A percentile compares a stretch with the other conserved stretches of the same genome.
Conservation (phyloP, 2,329 filamentous ascomycete genomes). For the Xylaria arbuscula region DNA sequence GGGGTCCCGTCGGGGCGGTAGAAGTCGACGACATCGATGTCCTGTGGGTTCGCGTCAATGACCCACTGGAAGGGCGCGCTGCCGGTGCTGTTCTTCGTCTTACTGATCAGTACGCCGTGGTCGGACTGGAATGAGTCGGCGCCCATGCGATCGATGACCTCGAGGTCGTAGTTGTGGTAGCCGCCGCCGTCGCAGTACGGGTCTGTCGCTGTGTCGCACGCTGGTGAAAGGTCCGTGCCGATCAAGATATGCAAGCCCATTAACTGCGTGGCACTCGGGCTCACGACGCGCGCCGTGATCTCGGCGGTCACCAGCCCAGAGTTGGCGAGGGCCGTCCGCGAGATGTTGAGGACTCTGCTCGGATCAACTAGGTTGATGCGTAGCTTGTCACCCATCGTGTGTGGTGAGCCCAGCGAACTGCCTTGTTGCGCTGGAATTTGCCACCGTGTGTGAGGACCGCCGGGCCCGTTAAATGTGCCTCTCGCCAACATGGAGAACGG, state of each 20-base stretch:
- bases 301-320: conserved; percentile 59
- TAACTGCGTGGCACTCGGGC: conserved; percentile 52
- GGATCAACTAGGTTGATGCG: conserved; percentile 61
- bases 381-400: conserved; percentile 65
- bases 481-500: conserved; percentile 65
- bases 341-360: conserved; percentile 58
- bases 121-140: conserved; percentile 64
- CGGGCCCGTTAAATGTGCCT: conserved; percentile 64
- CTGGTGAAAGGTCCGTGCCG: conserved; percentile 57
- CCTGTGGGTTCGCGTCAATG: conserved; percentile 65
- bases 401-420: conserved; percentile 61
- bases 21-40: conserved; percentile 63
- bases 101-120: conserved; percentile 64
- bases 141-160: conserved; percentile 66
- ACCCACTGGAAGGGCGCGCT: conserved; percentile 63
- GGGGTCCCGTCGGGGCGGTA: conserved; percentile 60
- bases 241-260: conserved; percentile 62
- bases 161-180: conserved; percentile 64
- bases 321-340: conserved; percentile 54
- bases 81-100: conserved; percentile 59
- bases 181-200: conserved; percentile 62
- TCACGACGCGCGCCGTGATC: conserved; percentile 61
- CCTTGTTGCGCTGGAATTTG: conserved; percentile 62
- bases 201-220: conserved; percentile 56
- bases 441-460: conserved; percentile 64